phyloP scores from a whole-genome alignment of 2,329 filamentous ascomycete genomes.

The Paramyrothecium sp. region DNA sequence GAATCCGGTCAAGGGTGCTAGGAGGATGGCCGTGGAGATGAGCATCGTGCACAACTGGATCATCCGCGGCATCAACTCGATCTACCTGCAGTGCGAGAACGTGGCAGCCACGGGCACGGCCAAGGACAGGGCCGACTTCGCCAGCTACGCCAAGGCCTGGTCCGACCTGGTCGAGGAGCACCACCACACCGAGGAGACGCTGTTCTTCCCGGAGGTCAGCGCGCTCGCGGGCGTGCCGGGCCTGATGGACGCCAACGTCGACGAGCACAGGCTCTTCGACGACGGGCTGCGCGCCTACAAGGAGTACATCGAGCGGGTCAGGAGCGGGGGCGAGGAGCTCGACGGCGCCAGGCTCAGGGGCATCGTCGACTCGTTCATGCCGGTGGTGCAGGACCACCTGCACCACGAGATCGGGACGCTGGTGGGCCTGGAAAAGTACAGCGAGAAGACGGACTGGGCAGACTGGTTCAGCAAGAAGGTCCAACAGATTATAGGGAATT shows the following conservation, averaged over 20 bases:
- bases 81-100: slow-evolving; percentile 34
- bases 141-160: slow-evolving; percentile 30
- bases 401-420: slow-evolving; percentile 36
- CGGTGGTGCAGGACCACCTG: slow-evolving; percentile 31
- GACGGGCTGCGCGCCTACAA: slow-evolving; percentile 28
- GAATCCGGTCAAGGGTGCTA: slow-evolving; percentile 15
- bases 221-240: slow-evolving; percentile 28
- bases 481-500: slow-evolving; percentile 8
- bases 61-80: slow-evolving; percentile 33
- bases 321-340: slow-evolving; percentile 22
- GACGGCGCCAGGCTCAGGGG: slow-evolving; percentile 25
- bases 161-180: slow-evolving; percentile 31
- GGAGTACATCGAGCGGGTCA: slow-evolving; percentile 27
- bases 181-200: slow-evolving; percentile 35
- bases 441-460: slow-evolving; percentile 32
- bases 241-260: slow-evolving; percentile 39
- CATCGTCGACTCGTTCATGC: slow-evolving; percentile 34
- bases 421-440: slow-evolving; percentile 27
- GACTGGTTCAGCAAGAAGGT: slow-evolving; percentile 22
- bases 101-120: slow-evolving; percentile 21
- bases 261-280: slow-evolving; percentile 38
- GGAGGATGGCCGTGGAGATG: slow-evolving; percentile 27
- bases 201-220: slow-evolving; percentile 37
- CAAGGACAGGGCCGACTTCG: slow-evolving; percentile 30
- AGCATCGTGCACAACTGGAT: slow-evolving; percentile 32